These are phyloP conservation scores for Geosmithia morbida DNA, from an alignment of 2,329 filamentous ascomycete species.

Conservation along the genomic window DNA sequence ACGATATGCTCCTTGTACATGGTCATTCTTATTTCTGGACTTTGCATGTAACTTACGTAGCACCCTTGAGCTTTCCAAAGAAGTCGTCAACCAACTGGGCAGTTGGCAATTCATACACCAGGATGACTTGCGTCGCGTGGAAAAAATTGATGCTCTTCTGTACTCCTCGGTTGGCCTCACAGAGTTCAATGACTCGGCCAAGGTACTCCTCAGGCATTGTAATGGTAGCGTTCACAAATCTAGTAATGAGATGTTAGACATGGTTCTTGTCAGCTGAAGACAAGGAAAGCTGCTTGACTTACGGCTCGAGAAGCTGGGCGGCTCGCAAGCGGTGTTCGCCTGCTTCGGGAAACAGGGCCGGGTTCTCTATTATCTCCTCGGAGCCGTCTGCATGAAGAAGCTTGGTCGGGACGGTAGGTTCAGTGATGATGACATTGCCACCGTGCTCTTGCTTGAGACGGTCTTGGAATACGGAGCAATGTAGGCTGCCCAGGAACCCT, in stretches of 20 bases:
- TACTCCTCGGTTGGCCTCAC: conserved; percentile 75
- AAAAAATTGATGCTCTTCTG: conserved; percentile 87
- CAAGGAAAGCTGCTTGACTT: conserved; percentile 10
- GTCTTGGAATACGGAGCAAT: conserved; percentile 98
- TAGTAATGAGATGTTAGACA: conserved; percentile 5
- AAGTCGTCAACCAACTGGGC: conserved; percentile 91
- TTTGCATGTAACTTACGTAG: conserved; percentile 35
- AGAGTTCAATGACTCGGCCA: conserved; percentile 87
- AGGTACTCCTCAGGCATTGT: conserved; percentile 91
- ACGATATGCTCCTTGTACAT: neutral
- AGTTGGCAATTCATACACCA: conserved; percentile 82
- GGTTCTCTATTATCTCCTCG: conserved; percentile 70
- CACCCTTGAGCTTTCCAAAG: conserved; percentile 89
- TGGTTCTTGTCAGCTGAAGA: neutral
- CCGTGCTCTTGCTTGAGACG: conserved; percentile 88
- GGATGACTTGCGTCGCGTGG: conserved; percentile 79
- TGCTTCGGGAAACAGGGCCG: conserved; percentile 69
- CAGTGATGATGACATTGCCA: conserved; percentile 89
- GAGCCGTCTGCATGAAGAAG: conserved; percentile 65
- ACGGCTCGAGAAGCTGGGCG: conserved; percentile 36
- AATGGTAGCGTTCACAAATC: conserved; percentile 67
- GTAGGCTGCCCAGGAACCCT: conserved; percentile 89
- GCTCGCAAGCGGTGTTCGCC: conserved; percentile 31
- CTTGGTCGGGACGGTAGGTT: conserved; percentile 87
- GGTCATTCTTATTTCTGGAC: neutral